Evolutionary conservation across 129 eudicot species (phyloP), one percentile per base, ranked within the genome.

Genomic region (Centaurea solstitialis): DNA sequence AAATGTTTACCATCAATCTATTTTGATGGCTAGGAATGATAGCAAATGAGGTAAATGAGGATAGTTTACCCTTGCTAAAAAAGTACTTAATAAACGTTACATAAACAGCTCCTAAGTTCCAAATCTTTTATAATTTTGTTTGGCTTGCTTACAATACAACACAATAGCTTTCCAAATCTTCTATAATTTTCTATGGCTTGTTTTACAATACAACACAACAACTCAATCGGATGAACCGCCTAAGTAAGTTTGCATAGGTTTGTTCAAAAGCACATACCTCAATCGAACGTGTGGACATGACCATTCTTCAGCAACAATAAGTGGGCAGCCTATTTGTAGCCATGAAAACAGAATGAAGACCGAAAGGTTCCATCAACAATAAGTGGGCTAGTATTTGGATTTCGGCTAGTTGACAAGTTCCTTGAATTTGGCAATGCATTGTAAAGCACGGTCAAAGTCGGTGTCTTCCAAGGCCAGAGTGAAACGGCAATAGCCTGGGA

Each of bases 401-500:
- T 57, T 57, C 9, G 22, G 73, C 79, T 88, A 73, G 50, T 80
- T 81, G 67, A 86, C 76, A 13, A 89, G 64, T 76, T 90, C 82
- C 65, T 89, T 88, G 85, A 95, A 93, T 66, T 88, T 85, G 47
- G 79, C 68, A 65, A 95, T 89, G 88, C 93, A 86, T 71, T 76
- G 91, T 65, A 92, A 84, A 47, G 97, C 97, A 65, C 79, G 93
- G 73, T 89, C 87, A 76, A 92, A 95, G 64, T 90, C 94, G 21
- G 61, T 47, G 7, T 93, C 97, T 80, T 90, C 97, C 71, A 92
- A 72, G 50, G 98, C 97, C 6, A 92, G 80, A 20, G 98, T 92
- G 88, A 95, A 91, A n/a, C 99, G 91, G 24, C 97, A 95, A 79
- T 86, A 95, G 23, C 90, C 94, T n/a, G 92, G 93, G 40, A 95